Percentiles rank a stretch among this genome's conserved stretches.
phyloP scores from a whole-genome alignment of 2,329 filamentous ascomycete genomes.

The Alternaria consortialis region DNA sequence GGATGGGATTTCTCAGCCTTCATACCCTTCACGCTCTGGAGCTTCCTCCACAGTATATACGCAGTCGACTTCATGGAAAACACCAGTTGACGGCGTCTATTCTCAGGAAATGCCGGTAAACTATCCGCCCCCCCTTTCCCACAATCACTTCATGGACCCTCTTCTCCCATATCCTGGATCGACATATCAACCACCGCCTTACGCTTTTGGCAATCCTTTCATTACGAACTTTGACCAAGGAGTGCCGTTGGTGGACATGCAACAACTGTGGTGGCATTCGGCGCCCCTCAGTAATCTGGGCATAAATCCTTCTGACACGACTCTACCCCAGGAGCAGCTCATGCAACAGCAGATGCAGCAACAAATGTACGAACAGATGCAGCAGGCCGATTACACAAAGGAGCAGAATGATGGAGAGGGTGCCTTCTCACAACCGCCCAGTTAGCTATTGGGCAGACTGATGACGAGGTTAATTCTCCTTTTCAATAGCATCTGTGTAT shows the following conservation, averaged over 20 bases:
- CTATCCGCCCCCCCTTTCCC: background rate
- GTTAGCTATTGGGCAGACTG: background rate
- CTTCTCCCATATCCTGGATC: background rate
- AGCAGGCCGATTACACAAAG: background rate
- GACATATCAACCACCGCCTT: background rate
- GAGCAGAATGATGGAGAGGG: background rate
- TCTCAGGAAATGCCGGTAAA: background rate
- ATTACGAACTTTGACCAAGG: conserved; percentile 34
- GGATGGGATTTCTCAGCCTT: background rate
- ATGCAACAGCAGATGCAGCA: conserved; percentile 10
- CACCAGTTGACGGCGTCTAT: background rate
- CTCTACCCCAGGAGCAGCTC: conserved; percentile 5
- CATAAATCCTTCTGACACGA: background rate
- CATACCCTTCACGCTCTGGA: background rate
- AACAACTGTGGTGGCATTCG: conserved; percentile 20
- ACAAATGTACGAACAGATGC: conserved; percentile 7
- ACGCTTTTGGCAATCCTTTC: conserved; percentile 32
- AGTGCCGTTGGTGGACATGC: conserved; percentile 20
- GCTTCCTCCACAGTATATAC: background rate
- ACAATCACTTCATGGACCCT: background rate
- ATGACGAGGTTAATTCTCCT: background rate
- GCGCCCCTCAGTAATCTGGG: background rate
- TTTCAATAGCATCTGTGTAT: background rate
- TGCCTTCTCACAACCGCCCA: background rate
- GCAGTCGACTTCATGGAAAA: background rate